A percentile compares a stretch with the other conserved stretches of the same genome.
Conservation (phyloP, 192 early-diverging fungal genomes). For the Coemansia sp. region DNA sequence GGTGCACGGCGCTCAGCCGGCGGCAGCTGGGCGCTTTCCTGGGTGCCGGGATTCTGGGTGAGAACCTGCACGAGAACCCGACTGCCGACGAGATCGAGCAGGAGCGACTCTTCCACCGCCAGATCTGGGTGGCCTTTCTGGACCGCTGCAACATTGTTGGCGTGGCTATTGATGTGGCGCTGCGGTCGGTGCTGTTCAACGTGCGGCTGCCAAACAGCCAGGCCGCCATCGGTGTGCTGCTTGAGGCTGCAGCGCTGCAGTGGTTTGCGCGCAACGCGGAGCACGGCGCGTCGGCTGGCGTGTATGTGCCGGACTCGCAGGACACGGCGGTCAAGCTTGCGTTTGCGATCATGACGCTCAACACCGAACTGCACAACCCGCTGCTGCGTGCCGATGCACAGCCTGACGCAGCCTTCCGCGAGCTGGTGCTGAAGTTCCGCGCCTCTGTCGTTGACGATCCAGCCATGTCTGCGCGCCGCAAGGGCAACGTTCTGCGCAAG, state of each 20-base stretch:
- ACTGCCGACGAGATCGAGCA: slow-evolving; percentile 51
- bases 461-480: slow-evolving; percentile 45
- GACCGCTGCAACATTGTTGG: slow-evolving; percentile 50
- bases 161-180: slow-evolving; percentile 54
- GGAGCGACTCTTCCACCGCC: slow-evolving; percentile 51
- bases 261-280: slow-evolving; percentile 50
- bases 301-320: slow-evolving; percentile 52
- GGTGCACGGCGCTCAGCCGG: slow-evolving; percentile 55
- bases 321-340: slow-evolving; percentile 54
- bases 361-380: slow-evolving; percentile 56
- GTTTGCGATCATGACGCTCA: slow-evolving; percentile 54
- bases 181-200: slow-evolving; percentile 53
- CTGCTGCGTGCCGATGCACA: slow-evolving; percentile 40
- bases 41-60: slow-evolving; percentile 48
- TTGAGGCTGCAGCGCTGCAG: slow-evolving; percentile 51
- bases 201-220: slow-evolving; percentile 49
- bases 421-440: slow-evolving; percentile 47
- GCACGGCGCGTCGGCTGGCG: slow-evolving; percentile 14
- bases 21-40: slow-evolving; percentile 51
- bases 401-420: slow-evolving; percentile 45
- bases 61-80: slow-evolving; percentile 47
- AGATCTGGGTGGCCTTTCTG: slow-evolving; percentile 49
- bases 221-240: slow-evolving; percentile 40
- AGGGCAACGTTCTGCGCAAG: slow-evolving; percentile 57
- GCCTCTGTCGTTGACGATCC: slow-evolving; percentile 56